phyloP scores from a whole-genome alignment of 2,329 filamentous ascomycete species.

The Peltaster fructicola region DNA sequence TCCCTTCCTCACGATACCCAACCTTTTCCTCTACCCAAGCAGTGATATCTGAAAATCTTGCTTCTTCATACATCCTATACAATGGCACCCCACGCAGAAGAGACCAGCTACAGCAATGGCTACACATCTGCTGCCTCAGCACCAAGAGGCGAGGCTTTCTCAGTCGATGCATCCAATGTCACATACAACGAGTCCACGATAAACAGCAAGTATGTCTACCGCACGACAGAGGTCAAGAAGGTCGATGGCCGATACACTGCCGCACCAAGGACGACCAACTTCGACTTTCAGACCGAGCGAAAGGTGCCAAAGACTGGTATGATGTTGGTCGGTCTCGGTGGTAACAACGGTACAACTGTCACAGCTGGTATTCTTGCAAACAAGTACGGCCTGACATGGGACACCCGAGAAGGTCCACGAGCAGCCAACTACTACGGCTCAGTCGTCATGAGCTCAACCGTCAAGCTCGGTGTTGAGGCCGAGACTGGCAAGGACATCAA shows the following conservation, averaged over 20 bases:
- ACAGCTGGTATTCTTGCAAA: constrained; percentile 96
- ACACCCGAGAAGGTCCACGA: constrained; percentile 75
- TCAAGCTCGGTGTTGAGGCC: constrained; percentile 83
- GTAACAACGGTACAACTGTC: constrained; percentile 95
- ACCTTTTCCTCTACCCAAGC: no score
- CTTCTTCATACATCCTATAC: constrained; percentile 25
- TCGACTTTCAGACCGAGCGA: constrained; percentile 95
- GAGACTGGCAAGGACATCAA: constrained; percentile 80
- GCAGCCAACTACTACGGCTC: constrained; percentile 96
- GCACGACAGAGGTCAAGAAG: constrained; percentile 68
- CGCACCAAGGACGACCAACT: constrained; percentile 70
- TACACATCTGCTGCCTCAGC: constrained; percentile 15
- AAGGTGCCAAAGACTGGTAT: constrained; percentile 83
- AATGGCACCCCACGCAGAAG: constrained; percentile 89
- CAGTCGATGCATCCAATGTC: constrained; percentile 83
- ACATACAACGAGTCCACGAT: constrained; percentile 77
- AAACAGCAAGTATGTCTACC: constrained; percentile 88
- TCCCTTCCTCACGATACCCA: constrained; percentile 6
- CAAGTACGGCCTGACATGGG: constrained; percentile 69
- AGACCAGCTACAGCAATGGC: constrained; percentile 11
- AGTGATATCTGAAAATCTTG: no score
- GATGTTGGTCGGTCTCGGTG: constrained; percentile 96
- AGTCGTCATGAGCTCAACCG: constrained; percentile 87
- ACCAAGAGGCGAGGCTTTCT: constrained; percentile 46
- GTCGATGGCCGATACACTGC: constrained; percentile 63